These are phyloP conservation scores for Cystobasidium slooffiae DNA, from an alignment of 1,284 basidiomycete species.

Conservation along the genomic window DNA sequence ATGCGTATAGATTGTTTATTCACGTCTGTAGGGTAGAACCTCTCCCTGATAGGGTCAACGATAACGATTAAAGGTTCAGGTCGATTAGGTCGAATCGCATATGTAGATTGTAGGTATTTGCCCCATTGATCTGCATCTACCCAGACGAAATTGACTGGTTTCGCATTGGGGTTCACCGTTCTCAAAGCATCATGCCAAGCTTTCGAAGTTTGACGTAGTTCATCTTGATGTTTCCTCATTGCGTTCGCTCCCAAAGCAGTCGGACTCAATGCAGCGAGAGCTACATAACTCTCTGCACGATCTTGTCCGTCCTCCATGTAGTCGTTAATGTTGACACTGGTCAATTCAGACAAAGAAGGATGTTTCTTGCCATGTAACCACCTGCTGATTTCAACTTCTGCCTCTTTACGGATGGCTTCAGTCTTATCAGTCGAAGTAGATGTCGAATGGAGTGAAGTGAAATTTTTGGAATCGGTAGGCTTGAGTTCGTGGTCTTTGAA, in stretches of 20 bases:
- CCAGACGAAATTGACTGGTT: conserved; percentile 79
- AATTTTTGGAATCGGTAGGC: conserved; percentile 53
- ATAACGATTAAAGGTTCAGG: conserved; percentile 68
- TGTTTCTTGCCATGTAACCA: conserved; percentile 73
- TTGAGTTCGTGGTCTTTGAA: conserved; percentile 65
- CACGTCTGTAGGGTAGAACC: conserved; percentile 67
- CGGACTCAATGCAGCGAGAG: conserved; percentile 64
- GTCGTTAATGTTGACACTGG: conserved; percentile 72
- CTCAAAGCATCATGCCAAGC: conserved; percentile 64
- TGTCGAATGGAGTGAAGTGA: conserved; percentile 23
- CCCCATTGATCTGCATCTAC: conserved; percentile 80
- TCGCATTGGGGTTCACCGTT: conserved; percentile 52
- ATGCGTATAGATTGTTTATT: conserved; percentile 65
- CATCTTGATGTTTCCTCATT: conserved; percentile 57
- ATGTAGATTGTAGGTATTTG: conserved; percentile 86
- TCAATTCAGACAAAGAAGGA: conserved; percentile 72
- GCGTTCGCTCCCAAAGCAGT: conserved; percentile 52
- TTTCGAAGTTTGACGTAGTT: conserved; percentile 64
- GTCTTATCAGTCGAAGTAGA: conserved; percentile 37
- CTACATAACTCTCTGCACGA: conserved; percentile 71
- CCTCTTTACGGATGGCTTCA: conserved; percentile 24
- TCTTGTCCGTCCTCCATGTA: conserved; percentile 68
- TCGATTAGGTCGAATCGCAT: conserved; percentile 64
- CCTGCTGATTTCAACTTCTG: conserved; percentile 49
- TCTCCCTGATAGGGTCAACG: conserved; percentile 66